Conservation (phyloP, 1,139 yeast species). For the Blastobotrys apis region DNA sequence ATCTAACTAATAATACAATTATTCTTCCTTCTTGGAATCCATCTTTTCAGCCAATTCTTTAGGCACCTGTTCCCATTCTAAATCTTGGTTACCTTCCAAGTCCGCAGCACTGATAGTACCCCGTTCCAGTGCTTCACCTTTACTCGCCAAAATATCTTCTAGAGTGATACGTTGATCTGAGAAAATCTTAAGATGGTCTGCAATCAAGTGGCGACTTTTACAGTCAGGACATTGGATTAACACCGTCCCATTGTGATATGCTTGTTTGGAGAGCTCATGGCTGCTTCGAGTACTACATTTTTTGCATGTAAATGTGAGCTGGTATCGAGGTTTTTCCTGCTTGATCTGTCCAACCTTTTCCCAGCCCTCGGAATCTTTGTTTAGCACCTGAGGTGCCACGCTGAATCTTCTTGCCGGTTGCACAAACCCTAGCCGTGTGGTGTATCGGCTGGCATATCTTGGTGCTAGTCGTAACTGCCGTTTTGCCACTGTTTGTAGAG, state of each 20-base stretch:
- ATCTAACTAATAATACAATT: background rate
- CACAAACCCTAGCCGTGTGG: background rate
- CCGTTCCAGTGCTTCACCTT: constrained; percentile 70
- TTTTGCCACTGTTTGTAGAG: background rate
- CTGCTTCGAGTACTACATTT: constrained; percentile 79
- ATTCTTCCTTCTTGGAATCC: background rate
- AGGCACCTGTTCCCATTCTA: constrained; percentile 26
- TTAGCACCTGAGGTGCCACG: background rate
- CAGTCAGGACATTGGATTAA: constrained; percentile 91
- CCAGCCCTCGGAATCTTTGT: constrained; percentile 11
- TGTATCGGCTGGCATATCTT: background rate
- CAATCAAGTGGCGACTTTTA: constrained; percentile 80
- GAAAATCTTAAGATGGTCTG: constrained; percentile 86
- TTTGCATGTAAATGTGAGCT: constrained; percentile 92
- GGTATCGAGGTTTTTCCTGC: constrained; percentile 58
- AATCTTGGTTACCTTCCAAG: constrained; percentile 14
- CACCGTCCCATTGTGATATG: constrained; percentile 83
- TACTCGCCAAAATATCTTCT: constrained; percentile 70
- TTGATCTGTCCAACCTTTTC: constrained; percentile 16
- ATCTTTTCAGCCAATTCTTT: constrained; percentile 19
- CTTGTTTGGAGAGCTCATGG: constrained; percentile 86
- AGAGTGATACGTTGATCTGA: constrained; percentile 69
- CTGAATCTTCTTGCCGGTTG: background rate
- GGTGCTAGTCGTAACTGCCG: constrained; percentile 1
- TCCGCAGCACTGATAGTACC: constrained; percentile 25